A percentile compares a stretch with the other conserved stretches of the same genome.
phyloP scores from a whole-genome alignment of 495 filamentous ascomycete genomes.

The Penicillium ucsense region DNA sequence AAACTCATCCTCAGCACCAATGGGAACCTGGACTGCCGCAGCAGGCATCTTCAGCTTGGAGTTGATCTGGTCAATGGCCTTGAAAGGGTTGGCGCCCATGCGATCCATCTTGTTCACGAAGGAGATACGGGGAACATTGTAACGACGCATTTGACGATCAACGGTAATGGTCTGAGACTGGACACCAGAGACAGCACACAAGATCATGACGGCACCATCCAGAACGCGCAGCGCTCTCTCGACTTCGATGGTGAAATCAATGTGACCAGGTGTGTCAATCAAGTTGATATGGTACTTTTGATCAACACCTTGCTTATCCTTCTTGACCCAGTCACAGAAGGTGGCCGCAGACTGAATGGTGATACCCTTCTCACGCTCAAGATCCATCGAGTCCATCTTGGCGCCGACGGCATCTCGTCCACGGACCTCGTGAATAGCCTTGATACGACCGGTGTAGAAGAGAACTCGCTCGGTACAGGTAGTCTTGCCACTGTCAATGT shows the following conservation, averaged over 20 bases:
- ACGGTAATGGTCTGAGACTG: slow-evolving; percentile 98
- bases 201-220: slow-evolving; percentile 96
- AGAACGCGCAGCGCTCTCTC: slow-evolving; percentile 92
- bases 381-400: slow-evolving; percentile 99
- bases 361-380: slow-evolving; percentile 97
- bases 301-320: slow-evolving; percentile 58
- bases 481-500: slow-evolving; percentile 98
- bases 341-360: slow-evolving; percentile 98
- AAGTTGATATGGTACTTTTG: slow-evolving; percentile 95
- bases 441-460: slow-evolving; percentile 96
- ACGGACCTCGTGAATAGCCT: slow-evolving; percentile 93
- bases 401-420: slow-evolving; percentile 93
- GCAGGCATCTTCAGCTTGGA: slow-evolving; percentile 85
- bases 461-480: slow-evolving; percentile 95
- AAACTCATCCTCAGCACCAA: slow-evolving; percentile 87
- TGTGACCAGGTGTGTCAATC: slow-evolving; percentile 98
- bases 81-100: slow-evolving; percentile 97
- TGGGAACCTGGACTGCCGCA: slow-evolving; percentile 90
- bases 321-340: slow-evolving; percentile 96
- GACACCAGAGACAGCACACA: slow-evolving; percentile 95
- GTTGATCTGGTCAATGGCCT: slow-evolving; percentile 95
- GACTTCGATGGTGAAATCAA: slow-evolving; percentile 99
- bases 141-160: slow-evolving; percentile 96
- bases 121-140: slow-evolving; percentile 89
- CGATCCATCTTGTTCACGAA: slow-evolving; percentile 99